A percentile compares a stretch with the other conserved stretches of the same genome.
These are phyloP conservation scores for Trypanosoma avium DNA, from an alignment of 208 protist genomes.

Conservation along the genomic window DNA sequence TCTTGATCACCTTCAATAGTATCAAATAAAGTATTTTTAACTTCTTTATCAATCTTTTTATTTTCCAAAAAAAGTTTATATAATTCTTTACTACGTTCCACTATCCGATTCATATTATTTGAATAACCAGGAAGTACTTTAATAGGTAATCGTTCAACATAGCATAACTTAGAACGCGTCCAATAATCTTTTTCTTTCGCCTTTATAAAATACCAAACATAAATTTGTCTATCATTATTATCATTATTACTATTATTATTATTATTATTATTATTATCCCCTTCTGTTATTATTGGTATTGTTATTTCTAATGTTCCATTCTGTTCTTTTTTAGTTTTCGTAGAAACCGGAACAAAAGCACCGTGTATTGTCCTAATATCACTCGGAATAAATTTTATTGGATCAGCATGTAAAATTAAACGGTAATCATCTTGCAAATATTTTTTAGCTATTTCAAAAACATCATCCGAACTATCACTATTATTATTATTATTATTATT, in stretches of 20 bases:
- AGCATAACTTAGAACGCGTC: not conserved
- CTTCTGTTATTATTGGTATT: not conserved
- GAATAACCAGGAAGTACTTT: not conserved
- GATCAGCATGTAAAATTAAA: not conserved
- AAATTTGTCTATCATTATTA: not conserved
- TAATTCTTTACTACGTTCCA: not conserved
- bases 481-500: slow-evolving; percentile 1
- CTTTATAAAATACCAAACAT: slow-evolving; percentile 17
- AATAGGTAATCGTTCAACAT: slow-evolving; percentile 4
- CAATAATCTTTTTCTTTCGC: not conserved
- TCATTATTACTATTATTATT: not conserved
- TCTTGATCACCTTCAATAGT: too few species aligned
- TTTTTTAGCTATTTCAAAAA: too few species aligned
- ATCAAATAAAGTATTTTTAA: not conserved
- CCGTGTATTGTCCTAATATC: not conserved
- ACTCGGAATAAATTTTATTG: not conserved
- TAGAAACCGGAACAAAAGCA: not conserved
- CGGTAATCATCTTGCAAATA: not conserved
- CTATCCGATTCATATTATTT: not conserved
- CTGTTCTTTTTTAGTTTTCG: not conserved
- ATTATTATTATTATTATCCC: not conserved
- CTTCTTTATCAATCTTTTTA: not conserved
- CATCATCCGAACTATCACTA: not conserved
- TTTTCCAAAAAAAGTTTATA: not conserved
- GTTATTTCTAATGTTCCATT: not conserved